Evolutionary conservation across 2,329 filamentous ascomycete species (phyloP), one percentile per base, ranked within the genome.

Genomic region (Nemania sp.): DNA sequence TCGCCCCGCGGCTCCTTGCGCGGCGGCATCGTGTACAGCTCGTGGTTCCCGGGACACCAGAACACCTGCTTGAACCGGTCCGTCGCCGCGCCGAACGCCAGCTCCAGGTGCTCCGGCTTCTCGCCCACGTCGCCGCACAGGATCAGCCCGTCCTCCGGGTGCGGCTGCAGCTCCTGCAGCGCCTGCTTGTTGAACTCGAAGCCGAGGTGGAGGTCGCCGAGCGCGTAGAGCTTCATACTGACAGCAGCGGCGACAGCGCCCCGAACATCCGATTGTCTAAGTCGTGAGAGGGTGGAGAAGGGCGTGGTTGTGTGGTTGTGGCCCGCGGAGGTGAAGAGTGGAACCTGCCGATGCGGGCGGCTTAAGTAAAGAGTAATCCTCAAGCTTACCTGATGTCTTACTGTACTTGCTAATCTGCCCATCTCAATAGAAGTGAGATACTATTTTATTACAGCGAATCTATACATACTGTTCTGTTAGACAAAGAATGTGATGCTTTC

Each of bases 11-110:
- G 68, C 54, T 70, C 57, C 31, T 63, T 59, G 19, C 58, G 48
- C 43, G 63, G 55, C 20, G 73, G 72, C 48, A 81, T 64, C 1
- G 77, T 80, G 65, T 83, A 84, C 8, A 84, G 73, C 69, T 83
- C 80, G 60, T 83, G 80, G 63, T 83, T 83, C 5, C 80, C 80
- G 0, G 80, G 80, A 6, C 76, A 76, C 81, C 81, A 83, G 61
- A 75, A 82, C 22, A 82, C 79, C 17, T 63, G 56, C 6, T 56
- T 58, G 58, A 73, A 73, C 37, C 63, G 62, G 34, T 55, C 57
- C 17, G 60, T 69, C 7, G 68, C 68, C 11, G 57, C 57, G 1
- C 46, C 44, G 57, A 72, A 73, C n/a, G 69, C 71, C 5, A 67
- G 58, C 44, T 66, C 63, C 14, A 73, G 64, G 42, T 73, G 71